Conservation (phyloP, 352 stramenopile species). For the Globisporangium takayamanum region DNA sequence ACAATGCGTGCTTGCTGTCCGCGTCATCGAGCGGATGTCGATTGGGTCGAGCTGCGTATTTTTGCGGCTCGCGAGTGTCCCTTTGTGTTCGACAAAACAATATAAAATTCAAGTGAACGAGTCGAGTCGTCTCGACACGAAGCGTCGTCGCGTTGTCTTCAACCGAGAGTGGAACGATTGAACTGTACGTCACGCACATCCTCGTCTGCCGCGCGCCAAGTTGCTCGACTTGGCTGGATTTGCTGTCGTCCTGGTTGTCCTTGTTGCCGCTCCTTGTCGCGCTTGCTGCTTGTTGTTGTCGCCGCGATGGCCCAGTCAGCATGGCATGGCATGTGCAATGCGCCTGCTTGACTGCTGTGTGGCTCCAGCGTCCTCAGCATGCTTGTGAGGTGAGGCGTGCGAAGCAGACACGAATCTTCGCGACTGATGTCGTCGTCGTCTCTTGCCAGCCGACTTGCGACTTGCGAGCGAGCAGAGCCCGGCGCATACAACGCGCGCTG, state of each 20-base stretch:
- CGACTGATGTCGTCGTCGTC: no score
- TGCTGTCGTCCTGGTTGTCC: not conserved
- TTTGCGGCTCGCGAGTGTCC: no score
- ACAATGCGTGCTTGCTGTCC: no score
- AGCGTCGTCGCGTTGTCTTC: not conserved
- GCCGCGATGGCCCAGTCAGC: not conserved
- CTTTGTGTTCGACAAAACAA: not conserved
- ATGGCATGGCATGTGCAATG: not conserved
- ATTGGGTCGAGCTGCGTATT: no score
- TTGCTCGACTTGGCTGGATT: not conserved
- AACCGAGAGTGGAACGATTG: not conserved
- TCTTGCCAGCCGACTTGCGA: no score
- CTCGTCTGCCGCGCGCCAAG: not conserved
- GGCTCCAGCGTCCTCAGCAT: no score
- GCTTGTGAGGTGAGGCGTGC: no score
- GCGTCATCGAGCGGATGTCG: no score
- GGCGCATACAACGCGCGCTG: no score
- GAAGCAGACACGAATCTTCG: no score
- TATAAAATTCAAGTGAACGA: not conserved
- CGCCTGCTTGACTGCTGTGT: no score
- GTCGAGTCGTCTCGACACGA: not conserved
- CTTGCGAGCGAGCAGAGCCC: no score
- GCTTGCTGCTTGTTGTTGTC: not conserved
- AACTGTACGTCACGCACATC: not conserved
- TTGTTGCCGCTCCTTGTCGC: not conserved